Evolutionary conservation across 2,329 filamentous ascomycete genomes (phyloP), one percentile per base, ranked within the genome.

Genomic region (Colletotrichum liaoningense): DNA sequence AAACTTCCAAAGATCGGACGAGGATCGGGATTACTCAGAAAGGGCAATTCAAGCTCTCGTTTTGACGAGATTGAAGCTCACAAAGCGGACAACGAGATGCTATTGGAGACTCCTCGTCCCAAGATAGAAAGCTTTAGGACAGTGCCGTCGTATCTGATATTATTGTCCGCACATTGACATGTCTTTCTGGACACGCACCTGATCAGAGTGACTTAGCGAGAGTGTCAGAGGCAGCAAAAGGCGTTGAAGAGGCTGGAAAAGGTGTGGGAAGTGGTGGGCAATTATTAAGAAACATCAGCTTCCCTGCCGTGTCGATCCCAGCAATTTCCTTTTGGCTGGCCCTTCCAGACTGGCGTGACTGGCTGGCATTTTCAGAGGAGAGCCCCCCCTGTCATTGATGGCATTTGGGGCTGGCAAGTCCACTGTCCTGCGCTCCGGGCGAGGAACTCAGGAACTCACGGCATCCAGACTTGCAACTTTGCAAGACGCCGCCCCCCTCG

Each of bases 231-330:
- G 68, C 46, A 55, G 55, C 65, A 46, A 72, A 60, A 69, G 26
- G 60, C 55, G 60, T 73, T 60, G 59, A 28, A 52, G 69, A 46
- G 63, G 54, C 68, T 72, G 62, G 63, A 59, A 66, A 55, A 60
- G 67, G 55, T 55, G 57, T 69, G 12, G 22, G 63, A 46, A 26
- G 52, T 63, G 57, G 35, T 67, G 69, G 60, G 67, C 62, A 73
- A 73, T 73, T 28, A 70, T 52, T 67, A 65, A 66, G 67, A 62
- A 70, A 73, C 70, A 73, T 42, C n/a, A 64, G 42, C 33, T 70
- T 65, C 70, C 70, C 56, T 73, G 60, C 46, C 38, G 22, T 33
- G 70, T 62, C 70, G 70, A 71, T 73, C 70, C 60, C 67, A 70
- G 67, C 49, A 69, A 73, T 70, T 70, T 73, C 68, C 67, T 30